Percentiles rank a stretch among this genome's conserved stretches.
phyloP scores from a whole-genome alignment of 352 stramenopile genomes.

The Pythium apleroticum region DNA sequence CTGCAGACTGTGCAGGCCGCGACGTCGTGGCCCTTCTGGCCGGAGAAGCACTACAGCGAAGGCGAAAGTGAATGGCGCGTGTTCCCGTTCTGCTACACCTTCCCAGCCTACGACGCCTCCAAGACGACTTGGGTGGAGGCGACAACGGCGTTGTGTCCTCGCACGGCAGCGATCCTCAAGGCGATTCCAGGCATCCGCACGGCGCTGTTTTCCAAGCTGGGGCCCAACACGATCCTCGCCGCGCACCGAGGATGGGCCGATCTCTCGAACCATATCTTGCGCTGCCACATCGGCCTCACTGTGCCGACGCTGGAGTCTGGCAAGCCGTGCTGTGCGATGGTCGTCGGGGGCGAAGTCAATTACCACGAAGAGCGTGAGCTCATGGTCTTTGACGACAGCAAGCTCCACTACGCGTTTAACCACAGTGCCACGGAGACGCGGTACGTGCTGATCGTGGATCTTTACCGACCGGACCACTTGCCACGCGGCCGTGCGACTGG shows the following conservation, averaged over 20 bases:
- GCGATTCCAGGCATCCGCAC: constrained; percentile 72
- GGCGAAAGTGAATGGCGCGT: constrained; percentile 78
- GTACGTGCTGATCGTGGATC: constrained; percentile 86
- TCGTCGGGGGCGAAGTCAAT: constrained; percentile 68
- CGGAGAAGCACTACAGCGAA: constrained; percentile 82
- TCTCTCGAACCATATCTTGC: constrained; percentile 88
- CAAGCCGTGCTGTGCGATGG: constrained; percentile 68
- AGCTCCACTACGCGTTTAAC: constrained; percentile 89
- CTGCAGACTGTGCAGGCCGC: constrained; percentile 56
- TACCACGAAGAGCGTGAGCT: constrained; percentile 77
- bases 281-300: constrained; percentile 72
- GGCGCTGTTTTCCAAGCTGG: constrained; percentile 89
- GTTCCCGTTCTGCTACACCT: constrained; percentile 91
- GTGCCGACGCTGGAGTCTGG: constrained; percentile 61
- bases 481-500: constrained; percentile 76
- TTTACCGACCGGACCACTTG: constrained; percentile 81
- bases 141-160: constrained; percentile 76
- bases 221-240: constrained; percentile 66
- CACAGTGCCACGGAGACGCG: constrained; percentile 60
- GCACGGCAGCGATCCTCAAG: constrained; percentile 71
- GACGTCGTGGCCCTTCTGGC: constrained; percentile 79
- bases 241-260: constrained; percentile 87
- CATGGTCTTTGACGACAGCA: constrained; percentile 92
- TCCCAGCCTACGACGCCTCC: constrained; percentile 80
- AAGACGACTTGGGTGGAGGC: constrained; percentile 82